Evolutionary conservation across 768 basidiomycete species (phyloP), one percentile per base, ranked within the genome.

Genomic region (Daedaleopsis sinensis): DNA sequence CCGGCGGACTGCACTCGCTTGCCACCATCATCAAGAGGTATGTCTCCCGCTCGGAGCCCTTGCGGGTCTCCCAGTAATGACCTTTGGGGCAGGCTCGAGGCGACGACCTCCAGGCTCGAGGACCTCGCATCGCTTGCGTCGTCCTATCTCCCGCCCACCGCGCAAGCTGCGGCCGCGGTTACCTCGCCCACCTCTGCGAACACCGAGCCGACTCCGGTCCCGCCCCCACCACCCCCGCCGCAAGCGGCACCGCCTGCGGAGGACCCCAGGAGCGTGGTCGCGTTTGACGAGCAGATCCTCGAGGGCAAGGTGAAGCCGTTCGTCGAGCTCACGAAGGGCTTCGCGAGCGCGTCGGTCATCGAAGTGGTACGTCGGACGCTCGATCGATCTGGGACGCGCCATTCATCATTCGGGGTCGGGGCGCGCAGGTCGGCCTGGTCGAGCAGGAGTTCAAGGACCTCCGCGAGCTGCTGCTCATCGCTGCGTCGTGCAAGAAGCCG

Each of bases 71-170:
- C 43, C 35, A 50, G 21, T 32, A 48, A 5, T 52, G 48, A 35
- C 23, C 46, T 16, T 10, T 43, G 50, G n/a, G 32, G 47, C 44
- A 95, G 95, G 65, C 84, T 94, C 53, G 91, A 96, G 80, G 97
- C 97, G 24, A 93, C 94, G 10, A 95, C 94, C 7, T 93, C 91
- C 47, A 86, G 97, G 37, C 85, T 99, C 38, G 97, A 99, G 75
- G 97, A 99, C 71, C 79, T 94, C 62, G 89, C 90, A 39, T 79
- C 82, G 43, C 78, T 83, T 16, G 69, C 75, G 63, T 59, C 62
- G 3, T 56, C 62, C 5, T 64, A 64, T 38, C 62, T 64, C 15
- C 65, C 74, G 55, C 67, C 74, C 65, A 23, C 62, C 2, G 62
- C 62, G 3, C 62, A 64, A 42, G 55, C 7, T 36, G 43, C 62